These are phyloP conservation scores for Melampsora americana DNA, from an alignment of 1,284 basidiomycete genomes.

Conservation along the genomic window DNA sequence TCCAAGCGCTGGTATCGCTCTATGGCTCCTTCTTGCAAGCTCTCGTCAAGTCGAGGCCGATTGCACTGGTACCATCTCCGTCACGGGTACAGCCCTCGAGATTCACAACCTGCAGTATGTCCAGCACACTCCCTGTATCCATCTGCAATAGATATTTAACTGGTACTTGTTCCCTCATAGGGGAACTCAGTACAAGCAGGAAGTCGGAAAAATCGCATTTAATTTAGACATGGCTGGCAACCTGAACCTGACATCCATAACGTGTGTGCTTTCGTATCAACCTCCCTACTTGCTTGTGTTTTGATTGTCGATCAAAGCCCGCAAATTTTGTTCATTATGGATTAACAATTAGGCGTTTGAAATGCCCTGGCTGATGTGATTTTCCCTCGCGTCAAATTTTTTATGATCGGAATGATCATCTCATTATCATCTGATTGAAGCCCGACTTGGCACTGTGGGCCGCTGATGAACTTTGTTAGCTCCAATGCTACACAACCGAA, in stretches of 20 bases:
- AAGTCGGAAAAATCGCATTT: slow-evolving; percentile 22
- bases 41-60: no score
- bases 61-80: no score
- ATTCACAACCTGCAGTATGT: no score
- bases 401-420: background rate
- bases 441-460: slow-evolving; percentile 1
- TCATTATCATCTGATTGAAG: background rate
- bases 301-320: no score
- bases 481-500: slow-evolving; percentile 10
- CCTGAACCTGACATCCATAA: slow-evolving; percentile 18
- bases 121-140: no score
- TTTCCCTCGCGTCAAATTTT: background rate
- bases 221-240: slow-evolving; percentile 10
- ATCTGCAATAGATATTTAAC: no score
- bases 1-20: no score
- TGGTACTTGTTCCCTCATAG: background rate
- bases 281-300: no score
- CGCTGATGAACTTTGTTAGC: slow-evolving; percentile 35
- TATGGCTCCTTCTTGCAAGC: no score
- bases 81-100: no score
- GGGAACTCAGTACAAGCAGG: slow-evolving; percentile 1
- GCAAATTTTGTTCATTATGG: background rate
- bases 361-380: background rate
- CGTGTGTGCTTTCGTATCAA: background rate
- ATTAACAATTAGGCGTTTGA: background rate